phyloP scores from a whole-genome alignment of 1,284 basidiomycete genomes.

The Pyrrhoderma noxium region DNA sequence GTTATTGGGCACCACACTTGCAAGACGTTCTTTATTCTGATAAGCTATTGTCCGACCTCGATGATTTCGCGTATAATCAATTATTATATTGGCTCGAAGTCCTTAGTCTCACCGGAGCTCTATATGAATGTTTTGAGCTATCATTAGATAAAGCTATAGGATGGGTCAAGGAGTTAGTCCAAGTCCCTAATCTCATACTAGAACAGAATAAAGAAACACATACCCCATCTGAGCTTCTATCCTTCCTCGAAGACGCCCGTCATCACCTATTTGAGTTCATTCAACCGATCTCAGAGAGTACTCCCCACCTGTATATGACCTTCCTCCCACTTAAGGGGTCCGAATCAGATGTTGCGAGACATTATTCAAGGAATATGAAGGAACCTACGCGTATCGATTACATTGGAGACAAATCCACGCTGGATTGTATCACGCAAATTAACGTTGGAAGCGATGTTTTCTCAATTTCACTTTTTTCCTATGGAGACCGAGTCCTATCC shows the following conservation, averaged over 20 bases:
- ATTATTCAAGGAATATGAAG: neutral
- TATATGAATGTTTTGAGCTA: neutral
- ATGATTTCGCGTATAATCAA: too few relatives aligned
- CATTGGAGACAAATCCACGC: neutral
- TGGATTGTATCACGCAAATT: neutral
- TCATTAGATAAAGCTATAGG: neutral
- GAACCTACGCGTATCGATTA: neutral
- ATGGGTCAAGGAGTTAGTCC: neutral
- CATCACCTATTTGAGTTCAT: too few relatives aligned
- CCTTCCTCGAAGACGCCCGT: too few relatives aligned
- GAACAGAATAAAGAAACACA: neutral
- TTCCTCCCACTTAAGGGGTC: too few relatives aligned
- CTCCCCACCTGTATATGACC: too few relatives aligned
- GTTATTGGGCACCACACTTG: too few relatives aligned
- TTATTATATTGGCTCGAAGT: conserved; percentile 3
- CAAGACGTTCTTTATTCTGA: too few relatives aligned
- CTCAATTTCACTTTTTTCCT: too few relatives aligned
- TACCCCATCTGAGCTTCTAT: neutral
- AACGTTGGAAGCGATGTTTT: neutral
- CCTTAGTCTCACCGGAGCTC: neutral
- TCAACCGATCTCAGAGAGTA: too few relatives aligned
- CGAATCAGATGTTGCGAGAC: neutral
- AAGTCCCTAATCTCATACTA: neutral
- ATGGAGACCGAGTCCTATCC: too few relatives aligned
- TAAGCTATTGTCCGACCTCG: too few relatives aligned